Evolutionary conservation across 2,329 filamentous ascomycete species (phyloP), one percentile per base, ranked within the genome.

Genomic region (Orbilia blumenaviensis): DNA sequence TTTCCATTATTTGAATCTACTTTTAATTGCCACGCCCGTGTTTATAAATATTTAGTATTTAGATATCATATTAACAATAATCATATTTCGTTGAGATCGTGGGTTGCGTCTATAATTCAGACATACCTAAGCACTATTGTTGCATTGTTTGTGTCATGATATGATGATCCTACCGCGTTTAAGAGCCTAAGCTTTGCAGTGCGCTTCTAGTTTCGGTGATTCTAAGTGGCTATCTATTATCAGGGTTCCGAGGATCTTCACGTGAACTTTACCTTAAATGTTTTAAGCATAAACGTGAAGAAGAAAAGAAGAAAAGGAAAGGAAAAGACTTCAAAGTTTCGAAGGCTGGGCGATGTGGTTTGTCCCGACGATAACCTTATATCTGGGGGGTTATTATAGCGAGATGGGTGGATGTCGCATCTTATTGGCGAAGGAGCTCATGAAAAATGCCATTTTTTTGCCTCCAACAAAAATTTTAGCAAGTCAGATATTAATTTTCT

Each of bases 351-450:
- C n/a, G 14, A 41, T n/a, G 6, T 6, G 2, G 5, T 46, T 46
- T 8, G 56, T 63, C 36, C 66, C 66, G 66, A 63, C 12, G 66
- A 71, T 71, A 71, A 71, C 66, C 66, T 71, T 71, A 71, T 71
- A 41, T 46, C 18, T 38, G 16, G 36, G 34, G 46, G 14, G 32
- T 56, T 27, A 23, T 36, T 14, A 16, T 34, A 21, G 36, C 18
- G 14, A 6, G 62, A 41, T 38, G 18, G 32, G 27, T 27, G 41
- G 38, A 10, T 58, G 52, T 60, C 56, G 42, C 18, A 46, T 14
- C 42, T 61, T 23, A 48, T 69, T 58, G 41, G 42, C 32, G 29
- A 46, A 54, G 21, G 46, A 71, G 56, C 50, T 56, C 50, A 56
- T 18, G 2, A 14, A 7, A 8, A 23, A 14, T 8, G 3, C 12